Conservation (phyloP, 78 protist species). For the Cavenderia fasciculata region DNA sequence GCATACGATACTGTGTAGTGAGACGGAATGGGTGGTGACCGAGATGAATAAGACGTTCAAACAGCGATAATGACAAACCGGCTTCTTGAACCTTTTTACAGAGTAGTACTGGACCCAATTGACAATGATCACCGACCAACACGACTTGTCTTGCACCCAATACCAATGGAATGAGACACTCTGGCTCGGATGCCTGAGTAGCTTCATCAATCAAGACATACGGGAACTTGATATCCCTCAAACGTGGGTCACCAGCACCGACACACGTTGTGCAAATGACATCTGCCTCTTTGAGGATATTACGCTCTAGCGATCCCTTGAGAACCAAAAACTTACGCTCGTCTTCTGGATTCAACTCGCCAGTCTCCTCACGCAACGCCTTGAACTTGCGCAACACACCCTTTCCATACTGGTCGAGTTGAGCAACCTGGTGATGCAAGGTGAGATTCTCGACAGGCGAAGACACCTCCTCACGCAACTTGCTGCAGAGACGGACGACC, state of each 20-base stretch:
- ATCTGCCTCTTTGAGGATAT: conserved; percentile 94
- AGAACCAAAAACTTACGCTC: conserved; percentile 78
- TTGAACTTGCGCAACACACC: conserved; percentile 91
- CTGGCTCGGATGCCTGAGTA: conserved; percentile 99
- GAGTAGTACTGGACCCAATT: conserved; percentile 98
- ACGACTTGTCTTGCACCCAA: conserved; percentile 96
- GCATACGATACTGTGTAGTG: conserved; percentile 99
- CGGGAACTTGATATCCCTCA: conserved; percentile 88
- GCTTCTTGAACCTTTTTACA: conserved; percentile 97
- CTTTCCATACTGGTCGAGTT: conserved; percentile 67
- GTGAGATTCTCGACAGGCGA: conserved; percentile 95
- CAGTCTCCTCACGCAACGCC: conserved; percentile 87
- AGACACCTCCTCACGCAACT: conserved; percentile 95
- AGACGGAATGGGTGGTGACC: conserved; percentile 97
- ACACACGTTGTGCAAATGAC: conserved; percentile 99
- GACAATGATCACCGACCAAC: conserved; percentile 95
- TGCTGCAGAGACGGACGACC: conserved; percentile 98
- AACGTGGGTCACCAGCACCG: conserved; percentile 99
- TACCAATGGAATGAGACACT: conserved; percentile 97
- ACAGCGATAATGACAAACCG: conserved; percentile 97
- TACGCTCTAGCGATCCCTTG: conserved; percentile 85
- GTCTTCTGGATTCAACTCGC: conserved; percentile 80
- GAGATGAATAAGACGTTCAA: conserved; percentile 97
- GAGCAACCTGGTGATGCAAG: conserved; percentile 95
- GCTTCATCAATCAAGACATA: conserved; percentile 98